A percentile compares a stretch with the other conserved stretches of the same genome.
These are phyloP conservation scores for Pyropia yezoensis DNA, from an alignment of 23 red algal species.

Conservation along the genomic window DNA sequence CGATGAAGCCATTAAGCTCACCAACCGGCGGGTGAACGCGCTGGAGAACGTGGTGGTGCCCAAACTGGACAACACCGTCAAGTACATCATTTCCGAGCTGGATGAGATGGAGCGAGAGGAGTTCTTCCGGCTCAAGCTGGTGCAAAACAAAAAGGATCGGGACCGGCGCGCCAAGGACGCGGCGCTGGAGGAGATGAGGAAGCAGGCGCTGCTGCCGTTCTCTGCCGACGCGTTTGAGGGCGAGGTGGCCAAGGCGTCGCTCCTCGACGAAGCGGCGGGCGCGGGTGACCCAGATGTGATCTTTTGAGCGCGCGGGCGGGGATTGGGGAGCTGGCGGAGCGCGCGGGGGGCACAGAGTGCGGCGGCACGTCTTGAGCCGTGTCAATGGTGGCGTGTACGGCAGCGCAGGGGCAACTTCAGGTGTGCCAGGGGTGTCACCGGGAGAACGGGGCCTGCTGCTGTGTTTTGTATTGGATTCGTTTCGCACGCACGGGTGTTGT, in stretches of 20 bases:
- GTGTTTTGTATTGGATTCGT: too few relatives aligned
- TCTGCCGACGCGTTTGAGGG: conserved; percentile 30
- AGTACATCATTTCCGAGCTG: conserved; percentile 93
- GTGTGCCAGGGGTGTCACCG: too few relatives aligned
- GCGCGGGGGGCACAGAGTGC: too few relatives aligned
- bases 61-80: conserved; percentile 76
- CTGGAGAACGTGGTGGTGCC: conserved; percentile 98
- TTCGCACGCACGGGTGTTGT: too few relatives aligned
- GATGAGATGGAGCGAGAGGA: conserved; percentile 99
- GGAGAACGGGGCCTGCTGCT: too few relatives aligned
- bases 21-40: conserved; percentile 95
- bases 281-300: too few relatives aligned
- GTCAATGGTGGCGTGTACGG: too few relatives aligned
- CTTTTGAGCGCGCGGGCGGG: too few relatives aligned
- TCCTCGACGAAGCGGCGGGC: too few relatives aligned
- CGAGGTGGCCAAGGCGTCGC: background rate
- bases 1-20: conserved; percentile 96
- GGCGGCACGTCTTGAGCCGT: too few relatives aligned
- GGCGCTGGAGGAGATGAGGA: conserved; percentile 34
- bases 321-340: too few relatives aligned
- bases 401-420: too few relatives aligned
- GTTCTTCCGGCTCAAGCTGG: conserved; percentile 96
- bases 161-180: conserved; percentile 33
- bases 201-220: conserved; percentile 51
- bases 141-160: conserved; percentile 96